phyloP scores from a whole-genome alignment of 257 asterid species.

The Mitragyna speciosa region DNA sequence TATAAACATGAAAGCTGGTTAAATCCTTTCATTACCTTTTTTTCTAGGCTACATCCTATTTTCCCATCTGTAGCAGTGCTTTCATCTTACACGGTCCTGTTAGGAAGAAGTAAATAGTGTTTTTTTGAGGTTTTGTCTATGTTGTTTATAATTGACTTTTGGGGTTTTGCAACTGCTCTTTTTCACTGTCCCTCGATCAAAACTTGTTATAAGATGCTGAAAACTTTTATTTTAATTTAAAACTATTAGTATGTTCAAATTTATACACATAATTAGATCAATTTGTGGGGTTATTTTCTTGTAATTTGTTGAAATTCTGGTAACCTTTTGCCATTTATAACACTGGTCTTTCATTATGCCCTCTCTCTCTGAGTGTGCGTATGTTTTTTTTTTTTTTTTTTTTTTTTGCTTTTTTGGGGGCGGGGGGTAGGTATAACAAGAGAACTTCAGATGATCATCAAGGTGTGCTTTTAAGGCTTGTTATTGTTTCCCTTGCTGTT shows the following conservation, averaged over 20 bases:
- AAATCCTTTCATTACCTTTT: not conserved
- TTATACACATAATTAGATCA: not conserved
- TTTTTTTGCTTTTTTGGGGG: too few species aligned
- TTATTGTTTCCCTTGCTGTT: not conserved
- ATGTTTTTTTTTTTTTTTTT: too few species aligned
- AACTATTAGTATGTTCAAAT: not conserved
- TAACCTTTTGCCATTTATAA: not conserved
- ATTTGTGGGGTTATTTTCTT: not conserved
- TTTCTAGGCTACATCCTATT: not conserved
- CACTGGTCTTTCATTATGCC: not conserved
- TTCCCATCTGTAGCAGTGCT: not conserved
- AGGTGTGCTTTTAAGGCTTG: not conserved
- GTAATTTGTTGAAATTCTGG: not conserved
- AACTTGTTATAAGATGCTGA: not conserved
- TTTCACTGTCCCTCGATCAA: not conserved
- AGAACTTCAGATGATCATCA: not conserved
- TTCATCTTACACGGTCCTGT: too few species aligned
- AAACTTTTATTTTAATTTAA: not conserved
- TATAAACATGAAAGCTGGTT: not conserved
- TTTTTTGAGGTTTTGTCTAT: not conserved
- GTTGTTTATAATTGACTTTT: not conserved
- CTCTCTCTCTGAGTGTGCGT: too few species aligned
- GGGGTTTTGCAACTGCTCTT: not conserved
- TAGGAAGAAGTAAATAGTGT: not conserved
- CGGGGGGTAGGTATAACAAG: not conserved